Evolutionary conservation across 2,329 filamentous ascomycete species (phyloP).

Genomic region (Huntiella moniliformis): DNA sequence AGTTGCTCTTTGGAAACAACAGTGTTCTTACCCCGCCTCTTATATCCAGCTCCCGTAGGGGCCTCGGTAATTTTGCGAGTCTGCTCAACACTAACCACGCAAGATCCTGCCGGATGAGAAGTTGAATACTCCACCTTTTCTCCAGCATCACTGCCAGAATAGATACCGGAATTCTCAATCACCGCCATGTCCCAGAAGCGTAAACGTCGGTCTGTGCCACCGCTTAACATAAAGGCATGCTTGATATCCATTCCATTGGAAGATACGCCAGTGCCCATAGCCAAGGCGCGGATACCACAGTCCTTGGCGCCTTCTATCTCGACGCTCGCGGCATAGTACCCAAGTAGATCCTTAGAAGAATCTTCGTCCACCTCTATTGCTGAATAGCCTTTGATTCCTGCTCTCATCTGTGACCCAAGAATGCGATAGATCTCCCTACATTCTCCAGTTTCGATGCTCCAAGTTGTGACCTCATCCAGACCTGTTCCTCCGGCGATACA

Average conservation of each 20-base stretch:
- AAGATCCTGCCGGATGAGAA: constrained; percentile 40
- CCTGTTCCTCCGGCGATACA: constrained; percentile 78
- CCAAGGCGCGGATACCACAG: constrained; percentile 55
- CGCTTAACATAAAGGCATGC: constrained; percentile 70
- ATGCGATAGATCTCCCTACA: constrained; percentile 79
- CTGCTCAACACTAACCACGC: constrained; percentile 49
- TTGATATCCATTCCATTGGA: constrained; percentile 54
- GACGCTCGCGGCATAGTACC: constrained; percentile 60
- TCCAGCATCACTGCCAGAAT: constrained; percentile 57
- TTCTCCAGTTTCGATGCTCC: constrained; percentile 80
- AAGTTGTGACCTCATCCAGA: constrained; percentile 77
- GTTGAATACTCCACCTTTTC: constrained; percentile 58
- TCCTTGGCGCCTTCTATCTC: constrained; percentile 37
- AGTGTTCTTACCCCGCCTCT: constrained; percentile 49
- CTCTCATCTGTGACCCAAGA: constrained; percentile 18
- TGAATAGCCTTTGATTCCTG: constrained; percentile 49
- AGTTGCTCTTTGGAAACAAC: constrained; percentile 81
- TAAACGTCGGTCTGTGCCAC: constrained; percentile 74
- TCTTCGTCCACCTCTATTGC: constrained; percentile 85
- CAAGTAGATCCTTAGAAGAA: constrained; percentile 67
- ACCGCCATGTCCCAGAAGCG: constrained; percentile 82
- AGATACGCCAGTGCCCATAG: constrained; percentile 52
- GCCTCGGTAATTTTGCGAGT: constrained; percentile 20
- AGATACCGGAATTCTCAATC: constrained; percentile 58
- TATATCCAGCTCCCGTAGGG: constrained; percentile 15